Evolutionary conservation across 2,329 filamentous ascomycete species (phyloP), one percentile per base, ranked within the genome.

Genomic region (Rugonectria rugulosa): DNA sequence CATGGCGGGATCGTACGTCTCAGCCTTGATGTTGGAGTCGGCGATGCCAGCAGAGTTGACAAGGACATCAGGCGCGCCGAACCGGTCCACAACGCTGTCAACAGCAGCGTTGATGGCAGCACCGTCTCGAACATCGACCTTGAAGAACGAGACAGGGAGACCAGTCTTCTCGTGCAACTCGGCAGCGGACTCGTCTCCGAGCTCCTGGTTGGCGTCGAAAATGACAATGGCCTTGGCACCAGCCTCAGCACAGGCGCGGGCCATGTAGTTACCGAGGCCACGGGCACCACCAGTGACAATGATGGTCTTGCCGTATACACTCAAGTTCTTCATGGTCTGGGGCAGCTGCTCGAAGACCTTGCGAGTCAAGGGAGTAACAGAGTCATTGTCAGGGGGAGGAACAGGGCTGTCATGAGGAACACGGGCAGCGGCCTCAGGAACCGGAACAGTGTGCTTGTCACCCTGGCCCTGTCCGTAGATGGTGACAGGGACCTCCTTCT

Each of bases 1-100:
- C 82, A 89, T 90, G 72, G 87, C 84, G 23, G 84, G 81, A 70
- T 90, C 85, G 77, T 93, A 92, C 17, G 80, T 86, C 81, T 92
- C 90, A 44, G 89, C 89, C 73, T 89, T 89, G 78, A 92, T 90
- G 81, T 92, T 92, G 72, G 89, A 92, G 73, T 92, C 89, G 61
- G 89, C 89, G 61, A 93, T 91, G 70, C 90, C 89, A 40, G 90
- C 90, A 43, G 88, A 87, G 78, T 91, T 92, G 77, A 93, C 82
- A n/a, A 93, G 79, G 26, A 91, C 86, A 68, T 93, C 88, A 11
- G 90, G 84, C 10, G 82, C 78, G 48, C 90, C 90, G 65, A 88
- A 89, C 59, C 86, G 79, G 57, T 85, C 79, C 37, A 86, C 83
- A 34, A 90, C 84, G 54, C 85, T 81, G 60, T 85, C 80, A 48